These are phyloP conservation scores for Filobasidium wieringae DNA, from an alignment of 768 basidiomycete species.

Conservation along the genomic window DNA sequence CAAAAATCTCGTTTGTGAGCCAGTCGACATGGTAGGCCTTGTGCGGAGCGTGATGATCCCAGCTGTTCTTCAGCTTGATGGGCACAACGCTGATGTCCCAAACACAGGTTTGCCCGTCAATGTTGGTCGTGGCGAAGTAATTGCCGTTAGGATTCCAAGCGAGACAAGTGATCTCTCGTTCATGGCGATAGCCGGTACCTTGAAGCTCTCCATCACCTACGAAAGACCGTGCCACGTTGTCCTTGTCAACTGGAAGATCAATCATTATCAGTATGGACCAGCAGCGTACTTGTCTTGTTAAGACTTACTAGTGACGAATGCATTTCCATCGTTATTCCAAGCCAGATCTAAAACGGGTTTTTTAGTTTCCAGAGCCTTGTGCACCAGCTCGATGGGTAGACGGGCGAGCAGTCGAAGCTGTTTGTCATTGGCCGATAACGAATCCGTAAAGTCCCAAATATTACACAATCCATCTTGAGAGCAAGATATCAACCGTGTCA, in stretches of 20 bases:
- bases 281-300: neutral
- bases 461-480: conserved; percentile 24
- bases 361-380: conserved; percentile 26
- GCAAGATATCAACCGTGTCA: conserved; percentile 26
- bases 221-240: conserved; percentile 26
- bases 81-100: conserved; percentile 8
- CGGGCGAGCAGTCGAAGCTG: conserved; percentile 3
- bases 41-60: conserved; percentile 12
- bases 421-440: neutral
- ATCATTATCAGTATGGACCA: conserved; percentile 13
- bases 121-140: conserved; percentile 5
- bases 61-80: conserved; percentile 8
- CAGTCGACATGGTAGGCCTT: conserved; percentile 38
- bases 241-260: conserved; percentile 5
- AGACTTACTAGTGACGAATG: conserved; percentile 28
- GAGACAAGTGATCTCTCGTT: conserved; percentile 26
- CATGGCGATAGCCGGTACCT: conserved; percentile 10
- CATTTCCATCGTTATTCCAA: conserved; percentile 34
- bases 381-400: conserved; percentile 16
- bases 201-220: conserved; percentile 27
- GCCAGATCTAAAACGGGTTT: conserved; percentile 28
- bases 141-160: conserved; percentile 20
- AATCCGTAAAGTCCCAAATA: conserved; percentile 31
- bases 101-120: conserved; percentile 8
- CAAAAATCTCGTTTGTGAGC: conserved; percentile 35